Evolutionary conservation across 2,329 filamentous ascomycete genomes (phyloP), one percentile per base, ranked within the genome.

Genomic region (Penicillium sp.): DNA sequence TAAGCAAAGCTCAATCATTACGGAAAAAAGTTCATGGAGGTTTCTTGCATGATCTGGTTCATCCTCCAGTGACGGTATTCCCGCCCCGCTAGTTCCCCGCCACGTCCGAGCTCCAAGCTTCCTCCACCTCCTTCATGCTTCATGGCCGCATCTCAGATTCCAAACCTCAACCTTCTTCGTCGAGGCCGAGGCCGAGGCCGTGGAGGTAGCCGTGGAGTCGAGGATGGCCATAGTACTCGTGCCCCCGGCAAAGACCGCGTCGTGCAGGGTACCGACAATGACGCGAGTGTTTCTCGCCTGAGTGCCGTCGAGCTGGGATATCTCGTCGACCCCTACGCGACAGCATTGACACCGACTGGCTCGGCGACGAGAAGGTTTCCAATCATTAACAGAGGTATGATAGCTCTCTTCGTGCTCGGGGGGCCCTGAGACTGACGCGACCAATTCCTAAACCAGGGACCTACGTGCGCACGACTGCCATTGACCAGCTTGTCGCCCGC

Each of bases 301-400:
- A 98, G 93, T 74, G 94, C 94, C 12, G 92, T 98, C 15, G 85
- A 90, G 58, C 74, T 92, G 53, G 92, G 92, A 35, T 98, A 98
- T 73, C 81, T 99, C 1, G 79, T 90, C 2, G 95, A 99, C 72
- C 85, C 85, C 0, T 98, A 90, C 77, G 92, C 92, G 2, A 79
- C 79, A 55, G 82, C 83, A 56, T 92, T 97, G 73, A 87, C 90
- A 2, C 79, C 84, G 57, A 71, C 67, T 7, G 71, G 67, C 3
- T 63, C 69, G 31, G 72, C 82, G 80, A 60, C 86, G 12, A 84
- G 90, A 64, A 84, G 94, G 59, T 83, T 96, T 63, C 95, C 95
- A 54, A 91, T 99, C 63, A 96, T 99, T 71, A 98, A 99, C 73
- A 83, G 94, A 86, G 94, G 94, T 92, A 59, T 52, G 31, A 14